Conservation (phyloP, 2,329 filamentous ascomycete species). For the Cladosporium sp. region DNA sequence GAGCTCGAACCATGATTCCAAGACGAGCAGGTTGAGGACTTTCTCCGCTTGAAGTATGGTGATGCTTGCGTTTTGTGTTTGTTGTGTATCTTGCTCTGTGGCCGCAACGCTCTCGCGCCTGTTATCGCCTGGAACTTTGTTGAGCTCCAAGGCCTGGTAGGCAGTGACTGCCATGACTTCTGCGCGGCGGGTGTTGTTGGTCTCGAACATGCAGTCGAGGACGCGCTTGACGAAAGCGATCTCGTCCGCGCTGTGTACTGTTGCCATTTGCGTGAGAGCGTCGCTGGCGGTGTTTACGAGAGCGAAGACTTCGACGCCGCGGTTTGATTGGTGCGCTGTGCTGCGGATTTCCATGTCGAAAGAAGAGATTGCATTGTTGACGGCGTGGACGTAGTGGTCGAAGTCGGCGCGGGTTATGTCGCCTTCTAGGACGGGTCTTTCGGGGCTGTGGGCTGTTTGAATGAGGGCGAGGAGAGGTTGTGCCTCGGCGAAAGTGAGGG, state of each 20-base stretch:
- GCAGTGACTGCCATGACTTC: conserved; percentile 81
- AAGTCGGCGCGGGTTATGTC: conserved; percentile 71
- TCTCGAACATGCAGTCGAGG: conserved; percentile 89
- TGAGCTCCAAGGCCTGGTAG: conserved; percentile 74
- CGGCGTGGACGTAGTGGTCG: conserved; percentile 65
- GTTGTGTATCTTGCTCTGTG: conserved; percentile 11
- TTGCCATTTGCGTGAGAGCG: conserved; percentile 81
- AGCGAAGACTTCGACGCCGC: conserved; percentile 63
- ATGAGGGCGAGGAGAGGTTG: conserved; percentile 76
- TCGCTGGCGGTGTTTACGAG: conserved; percentile 89
- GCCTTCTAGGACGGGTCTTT: conserved; percentile 52
- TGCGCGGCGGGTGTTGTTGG: conserved; percentile 73
- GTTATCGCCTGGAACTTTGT: conserved; percentile 42
- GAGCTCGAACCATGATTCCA: conserved; percentile 82
- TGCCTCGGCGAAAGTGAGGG: conserved; percentile 73
- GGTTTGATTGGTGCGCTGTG: conserved; percentile 65
- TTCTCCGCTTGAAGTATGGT: conserved; percentile 76
- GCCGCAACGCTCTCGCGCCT: conserved; percentile 31
- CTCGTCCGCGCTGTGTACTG: conserved; percentile 76
- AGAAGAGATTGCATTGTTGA: conserved; percentile 70
- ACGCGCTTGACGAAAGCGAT: conserved; percentile 86
- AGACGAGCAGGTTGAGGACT: conserved; percentile 67
- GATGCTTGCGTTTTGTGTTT: conserved; percentile 49
- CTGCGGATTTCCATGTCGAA: conserved; percentile 88
- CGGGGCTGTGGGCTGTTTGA: conserved; percentile 57